Evolutionary conservation across 2,329 filamentous ascomycete genomes (phyloP), one percentile per base, ranked within the genome.

Genomic region (Fusarium globosum): DNA sequence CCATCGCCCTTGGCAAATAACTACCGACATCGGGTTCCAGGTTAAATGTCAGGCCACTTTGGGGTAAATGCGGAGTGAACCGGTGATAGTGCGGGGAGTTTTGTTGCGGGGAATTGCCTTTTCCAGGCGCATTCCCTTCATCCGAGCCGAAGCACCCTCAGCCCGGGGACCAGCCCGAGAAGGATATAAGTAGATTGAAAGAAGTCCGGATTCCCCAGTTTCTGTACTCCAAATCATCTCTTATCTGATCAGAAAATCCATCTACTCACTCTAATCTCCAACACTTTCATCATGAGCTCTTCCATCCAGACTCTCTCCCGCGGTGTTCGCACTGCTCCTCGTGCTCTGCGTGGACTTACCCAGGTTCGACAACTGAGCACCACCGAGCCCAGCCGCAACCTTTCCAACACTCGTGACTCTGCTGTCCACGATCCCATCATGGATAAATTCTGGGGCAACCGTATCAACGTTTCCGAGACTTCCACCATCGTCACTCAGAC

Each of bases 361-460:
- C 74, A 75, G 53, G 39, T 61, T 23, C 62, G 74, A 33, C 64
- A 45, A 28, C 43, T 76, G 15, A 76, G 72, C 60, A 75, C 61
- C n/a, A 71, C 69, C 21, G 65, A 73, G 4, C 39, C 53, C 20
- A 65, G 63, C n/a, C 63, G 61, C 6, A 70, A 52, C n/a, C 43
- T 51, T 7, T 62, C 69, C n/a, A 71, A 36, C 58, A 53, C 51
- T 18, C 72, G 74, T 5, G 72, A 71, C 15, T 60, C 55, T 30
- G 72, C 74, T 15, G 74, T 76, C 3, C 61, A 65, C 10, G 74
- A 76, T 36, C 72, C 74, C 15, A 76, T 76, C 66, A 76, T 76
- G 74, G 74, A 76, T 26, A 76, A 71, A 46, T 60, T 75, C 42
- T 76, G 74, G 74, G 55, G 67, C 3, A 60, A 53, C 23, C 48